These are phyloP conservation scores for Cercospora brassicicola DNA, from an alignment of 2,329 filamentous ascomycete genomes.

Conservation along the genomic window DNA sequence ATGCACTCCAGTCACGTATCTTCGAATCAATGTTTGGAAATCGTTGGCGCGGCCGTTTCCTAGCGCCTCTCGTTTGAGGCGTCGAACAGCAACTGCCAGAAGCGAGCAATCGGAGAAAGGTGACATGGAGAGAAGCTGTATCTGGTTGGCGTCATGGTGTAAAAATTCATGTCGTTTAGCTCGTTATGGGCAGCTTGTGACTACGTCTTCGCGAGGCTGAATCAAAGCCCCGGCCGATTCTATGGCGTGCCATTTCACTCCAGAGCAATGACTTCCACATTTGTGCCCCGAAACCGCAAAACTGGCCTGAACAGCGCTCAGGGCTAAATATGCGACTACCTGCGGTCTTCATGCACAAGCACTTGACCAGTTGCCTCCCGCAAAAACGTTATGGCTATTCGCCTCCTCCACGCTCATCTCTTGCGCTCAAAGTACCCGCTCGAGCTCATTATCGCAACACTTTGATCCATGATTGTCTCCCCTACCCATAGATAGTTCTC, in stretches of 20 bases:
- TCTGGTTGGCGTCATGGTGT: neutral
- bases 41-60: neutral
- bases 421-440: constrained; percentile 90
- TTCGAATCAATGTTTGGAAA: neutral
- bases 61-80: neutral
- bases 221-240: neutral
- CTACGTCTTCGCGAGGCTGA: neutral
- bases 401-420: constrained; percentile 53
- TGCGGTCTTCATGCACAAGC: neutral
- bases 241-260: neutral
- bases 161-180: neutral
- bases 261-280: neutral
- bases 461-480: constrained; percentile 98
- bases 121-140: neutral
- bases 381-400: neutral
- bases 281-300: neutral
- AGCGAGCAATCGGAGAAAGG: neutral
- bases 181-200: neutral
- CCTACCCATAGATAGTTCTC: constrained; percentile 91
- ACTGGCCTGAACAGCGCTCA: neutral
- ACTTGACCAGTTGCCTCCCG: neutral
- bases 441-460: constrained; percentile 83
- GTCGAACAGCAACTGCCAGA: neutral
- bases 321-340: neutral
- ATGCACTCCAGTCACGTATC: constrained; percentile 21